phyloP scores from a whole-genome alignment of 441 rosid genomes.

The Corymbia citriodora region DNA sequence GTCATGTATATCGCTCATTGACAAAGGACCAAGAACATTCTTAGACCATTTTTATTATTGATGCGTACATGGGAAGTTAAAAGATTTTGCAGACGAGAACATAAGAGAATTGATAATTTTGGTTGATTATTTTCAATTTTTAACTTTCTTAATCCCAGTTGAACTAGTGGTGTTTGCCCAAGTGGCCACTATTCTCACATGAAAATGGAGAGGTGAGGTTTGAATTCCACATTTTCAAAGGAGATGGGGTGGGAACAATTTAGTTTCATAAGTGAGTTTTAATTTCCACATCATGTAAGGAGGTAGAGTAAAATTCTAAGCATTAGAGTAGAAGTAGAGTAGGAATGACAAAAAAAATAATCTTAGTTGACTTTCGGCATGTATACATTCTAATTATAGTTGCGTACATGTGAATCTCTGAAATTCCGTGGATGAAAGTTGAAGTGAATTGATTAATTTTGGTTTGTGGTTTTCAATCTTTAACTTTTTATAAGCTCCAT shows the following conservation, averaged over 20 bases:
- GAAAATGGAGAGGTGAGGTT: no score
- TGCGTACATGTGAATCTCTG: not conserved
- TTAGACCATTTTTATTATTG: not conserved
- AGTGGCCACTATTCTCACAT: no score
- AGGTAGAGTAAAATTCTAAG: no score
- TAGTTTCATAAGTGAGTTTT: no score
- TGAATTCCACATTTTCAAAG: no score
- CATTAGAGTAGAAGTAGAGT: no score
- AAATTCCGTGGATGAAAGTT: not conserved
- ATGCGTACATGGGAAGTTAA: not conserved
- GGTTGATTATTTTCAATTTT: not conserved
- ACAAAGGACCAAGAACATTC: not conserved
- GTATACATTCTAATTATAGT: not conserved
- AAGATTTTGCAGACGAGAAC: not conserved
- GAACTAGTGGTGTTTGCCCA: no score
- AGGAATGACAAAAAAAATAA: not conserved
- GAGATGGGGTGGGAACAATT: no score
- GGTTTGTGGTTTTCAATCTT: not conserved
- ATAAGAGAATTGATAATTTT: not conserved
- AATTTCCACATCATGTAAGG: no score
- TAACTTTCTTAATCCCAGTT: not conserved
- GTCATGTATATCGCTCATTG: not conserved
- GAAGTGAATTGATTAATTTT: not conserved
- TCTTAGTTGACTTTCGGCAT: not conserved
- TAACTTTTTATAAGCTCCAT: not conserved